A percentile compares a stretch with the other conserved stretches of the same genome.
Conservation (phyloP, 2,329 filamentous ascomycete genomes). For the Pseudocercospora macadamiae region DNA sequence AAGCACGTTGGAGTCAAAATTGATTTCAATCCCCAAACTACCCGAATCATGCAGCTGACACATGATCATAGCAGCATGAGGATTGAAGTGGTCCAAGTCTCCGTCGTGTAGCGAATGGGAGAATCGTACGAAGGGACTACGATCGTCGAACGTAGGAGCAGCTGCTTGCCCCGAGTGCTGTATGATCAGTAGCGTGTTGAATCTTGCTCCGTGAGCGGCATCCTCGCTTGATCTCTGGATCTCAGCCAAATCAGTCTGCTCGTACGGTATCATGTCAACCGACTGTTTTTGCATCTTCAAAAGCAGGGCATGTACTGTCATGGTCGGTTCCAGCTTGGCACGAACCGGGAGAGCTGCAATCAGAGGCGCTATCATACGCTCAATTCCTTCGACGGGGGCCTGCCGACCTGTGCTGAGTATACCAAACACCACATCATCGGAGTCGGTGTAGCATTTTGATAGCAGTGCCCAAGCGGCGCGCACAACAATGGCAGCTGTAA, state of each 20-base stretch:
- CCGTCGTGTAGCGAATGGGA: constrained; percentile 1
- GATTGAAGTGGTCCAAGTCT: constrained; percentile 14
- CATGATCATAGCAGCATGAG: constrained; percentile 18
- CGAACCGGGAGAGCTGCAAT: neutral
- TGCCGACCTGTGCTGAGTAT: neutral
- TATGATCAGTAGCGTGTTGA: constrained; percentile 11
- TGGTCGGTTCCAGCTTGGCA: neutral
- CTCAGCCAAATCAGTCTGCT: neutral
- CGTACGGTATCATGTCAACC: constrained; percentile 1
- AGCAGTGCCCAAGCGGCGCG: constrained; percentile 22
- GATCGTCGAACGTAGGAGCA: neutral
- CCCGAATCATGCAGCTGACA: constrained; percentile 3
- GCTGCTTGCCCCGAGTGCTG: constrained; percentile 7
- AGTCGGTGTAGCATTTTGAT: constrained; percentile 6
- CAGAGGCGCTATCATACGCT: constrained; percentile 4
- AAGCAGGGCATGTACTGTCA: neutral
- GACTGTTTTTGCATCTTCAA: neutral
- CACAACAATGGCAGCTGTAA: constrained; percentile 14
- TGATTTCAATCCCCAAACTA: constrained; percentile 1
- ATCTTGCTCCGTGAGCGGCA: constrained; percentile 2
- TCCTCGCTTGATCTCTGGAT: constrained; percentile 10
- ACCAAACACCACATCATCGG: constrained; percentile 15
- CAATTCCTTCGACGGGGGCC: neutral
- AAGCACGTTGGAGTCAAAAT: constrained; percentile 12
- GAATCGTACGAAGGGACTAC: constrained; percentile 8